Evolutionary conservation across 148 eudicot genomes (phyloP), one percentile per base, ranked within the genome.

Genomic region (Rhododendron vialii): DNA sequence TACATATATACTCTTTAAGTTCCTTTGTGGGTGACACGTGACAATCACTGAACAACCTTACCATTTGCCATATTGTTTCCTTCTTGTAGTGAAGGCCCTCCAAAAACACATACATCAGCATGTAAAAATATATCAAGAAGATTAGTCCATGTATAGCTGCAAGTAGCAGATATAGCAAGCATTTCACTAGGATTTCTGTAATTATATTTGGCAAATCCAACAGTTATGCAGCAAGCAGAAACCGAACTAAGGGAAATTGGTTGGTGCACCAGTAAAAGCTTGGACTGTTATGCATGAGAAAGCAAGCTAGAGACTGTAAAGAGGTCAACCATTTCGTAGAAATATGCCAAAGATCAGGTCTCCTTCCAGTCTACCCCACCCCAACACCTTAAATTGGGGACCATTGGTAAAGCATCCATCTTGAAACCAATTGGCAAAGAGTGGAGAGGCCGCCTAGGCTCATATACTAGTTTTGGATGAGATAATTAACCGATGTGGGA

Each of bases 341-440:
- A 85, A 18, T 55, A 61, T 78, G 82, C 50, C 24, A 85, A 78
- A 78, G 30, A 85, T 47, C 33, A 85, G 26, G 36, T 38, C 50
- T 59, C 24, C 33, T 57, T 81, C 80, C 59, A 65, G 33, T 65
- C 67, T 63, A 63, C 22, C 77, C 78, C 28, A 36, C 47, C 65
- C 83, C 43, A 51, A 30, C 55, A 81, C 67, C 83, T 53, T 43
- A 20, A 15, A 5, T 53, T 18, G 67, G 67, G 67, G 41, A 81
- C 41, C 61, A 55, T 55, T 55, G 61, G 18, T 55, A 18, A 55
- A 55, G 1, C 22, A 55, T 55, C 61, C 61, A 55, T 15, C 61
- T 55, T 24, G 61, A 55, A 55, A 55, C 22, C 61, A 17, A 55
- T 18, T 55, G 61, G 22, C 61, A 17, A 55, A 17, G 61, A 17